A percentile compares a stretch with the other conserved stretches of the same genome.
These are phyloP conservation scores for Pisolithus albus DNA, from an alignment of 768 basidiomycete species.

Conservation along the genomic window DNA sequence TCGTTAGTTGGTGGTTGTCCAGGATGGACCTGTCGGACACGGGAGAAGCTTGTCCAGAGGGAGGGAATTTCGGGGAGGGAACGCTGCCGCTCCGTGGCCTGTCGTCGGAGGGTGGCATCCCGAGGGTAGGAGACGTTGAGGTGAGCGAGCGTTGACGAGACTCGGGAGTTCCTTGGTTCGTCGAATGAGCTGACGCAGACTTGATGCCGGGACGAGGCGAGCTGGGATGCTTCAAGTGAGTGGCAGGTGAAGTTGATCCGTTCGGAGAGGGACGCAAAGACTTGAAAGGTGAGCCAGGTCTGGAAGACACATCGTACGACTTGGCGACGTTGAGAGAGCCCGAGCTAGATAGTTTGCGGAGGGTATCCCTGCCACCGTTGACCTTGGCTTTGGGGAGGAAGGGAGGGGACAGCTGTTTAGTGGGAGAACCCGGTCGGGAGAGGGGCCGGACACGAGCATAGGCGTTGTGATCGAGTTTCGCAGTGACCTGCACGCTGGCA, in stretches of 20 bases:
- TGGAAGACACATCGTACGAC: slow-evolving; percentile 31
- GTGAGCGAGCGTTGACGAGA: slow-evolving; percentile 28
- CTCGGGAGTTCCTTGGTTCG: slow-evolving; percentile 13
- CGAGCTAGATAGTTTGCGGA: slow-evolving; percentile 22
- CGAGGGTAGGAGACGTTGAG: slow-evolving; percentile 16
- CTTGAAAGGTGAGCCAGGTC: slow-evolving; percentile 34
- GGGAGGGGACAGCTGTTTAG: slow-evolving; percentile 28
- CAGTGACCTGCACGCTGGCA: slow-evolving; percentile 40
- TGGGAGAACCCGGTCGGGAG: slow-evolving; percentile 46
- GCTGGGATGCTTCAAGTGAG: slow-evolving; percentile 21
- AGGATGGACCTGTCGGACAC: slow-evolving; percentile 9
- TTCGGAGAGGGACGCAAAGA: slow-evolving; percentile 31
- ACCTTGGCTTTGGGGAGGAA: slow-evolving; percentile 55
- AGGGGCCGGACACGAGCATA: slow-evolving; percentile 24
- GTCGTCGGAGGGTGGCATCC: slow-evolving; percentile 25
- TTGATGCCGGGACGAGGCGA: slow-evolving; percentile 27
- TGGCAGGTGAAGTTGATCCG: slow-evolving; percentile 17
- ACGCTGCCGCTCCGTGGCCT: slow-evolving; percentile 28
- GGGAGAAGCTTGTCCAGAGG: slow-evolving; percentile 13
- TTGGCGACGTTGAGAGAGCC: slow-evolving; percentile 11
- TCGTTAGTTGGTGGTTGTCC: slow-evolving; percentile 13
- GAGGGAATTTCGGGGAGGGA: slow-evolving; percentile 15
- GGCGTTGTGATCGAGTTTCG: slow-evolving; percentile 40
- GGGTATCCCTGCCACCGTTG: slow-evolving; percentile 42
- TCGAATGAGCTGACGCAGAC: slow-evolving; percentile 3